Evolutionary conservation across 768 basidiomycete genomes (phyloP).

Genomic region (Strobilomyces confusus): DNA sequence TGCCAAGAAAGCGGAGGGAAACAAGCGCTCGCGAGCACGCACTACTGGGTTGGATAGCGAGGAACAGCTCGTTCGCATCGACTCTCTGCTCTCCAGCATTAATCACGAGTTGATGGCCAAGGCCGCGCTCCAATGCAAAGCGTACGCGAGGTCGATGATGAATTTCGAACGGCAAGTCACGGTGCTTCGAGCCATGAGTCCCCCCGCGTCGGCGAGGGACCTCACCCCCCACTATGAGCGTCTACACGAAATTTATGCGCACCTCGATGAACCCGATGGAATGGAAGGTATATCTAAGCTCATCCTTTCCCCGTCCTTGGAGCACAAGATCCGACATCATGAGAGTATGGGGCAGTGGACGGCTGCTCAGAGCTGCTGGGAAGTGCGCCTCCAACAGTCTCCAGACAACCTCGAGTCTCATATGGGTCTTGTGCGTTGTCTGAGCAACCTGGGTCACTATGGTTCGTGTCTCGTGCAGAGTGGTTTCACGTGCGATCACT

Average conservation of each 20-base stretch:
- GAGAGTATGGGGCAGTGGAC: conserved; percentile 98
- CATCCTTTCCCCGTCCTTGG: conserved; percentile 83
- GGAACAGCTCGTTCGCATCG: conserved; percentile 66
- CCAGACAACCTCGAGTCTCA: conserved; percentile 90
- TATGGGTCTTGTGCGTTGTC: conserved; percentile 83
- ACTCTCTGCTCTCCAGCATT: conserved; percentile 79
- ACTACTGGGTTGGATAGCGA: conserved; percentile 38
- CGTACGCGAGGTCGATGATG: conserved; percentile 91
- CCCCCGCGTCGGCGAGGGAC: conserved; percentile 44
- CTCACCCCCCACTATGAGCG: conserved; percentile 64
- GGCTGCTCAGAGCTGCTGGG: conserved; percentile 99
- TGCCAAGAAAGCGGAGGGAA: conserved; percentile 44
- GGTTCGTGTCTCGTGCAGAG: conserved; percentile 50
- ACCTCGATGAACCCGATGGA: conserved; percentile 96
- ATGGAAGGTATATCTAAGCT: conserved; percentile 96
- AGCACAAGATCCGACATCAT: conserved; percentile 96
- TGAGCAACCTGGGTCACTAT: conserved; percentile 94
- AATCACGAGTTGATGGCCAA: conserved; percentile 86
- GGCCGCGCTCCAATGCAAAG: conserved; percentile 92
- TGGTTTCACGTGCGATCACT: not conserved
- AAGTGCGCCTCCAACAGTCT: conserved; percentile 84
- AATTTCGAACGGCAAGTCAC: conserved; percentile 86
- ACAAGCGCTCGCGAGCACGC: conserved; percentile 45
- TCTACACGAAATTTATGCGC: conserved; percentile 92
- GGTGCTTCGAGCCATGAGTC: conserved; percentile 39